These are phyloP conservation scores for Aspergillus aculeatus DNA, from an alignment of 2,329 filamentous ascomycete species.

Conservation along the genomic window DNA sequence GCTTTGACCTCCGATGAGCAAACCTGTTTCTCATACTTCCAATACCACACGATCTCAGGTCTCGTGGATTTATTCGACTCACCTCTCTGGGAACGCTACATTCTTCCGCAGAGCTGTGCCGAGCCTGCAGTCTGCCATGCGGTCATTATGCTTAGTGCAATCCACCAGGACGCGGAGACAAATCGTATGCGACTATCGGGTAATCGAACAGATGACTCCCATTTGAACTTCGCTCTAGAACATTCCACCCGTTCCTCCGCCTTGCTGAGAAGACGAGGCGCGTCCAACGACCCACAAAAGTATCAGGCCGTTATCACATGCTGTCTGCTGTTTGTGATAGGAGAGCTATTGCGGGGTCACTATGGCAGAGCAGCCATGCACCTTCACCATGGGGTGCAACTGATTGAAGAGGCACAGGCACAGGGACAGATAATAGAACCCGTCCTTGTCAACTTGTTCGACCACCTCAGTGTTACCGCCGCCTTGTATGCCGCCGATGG, in stretches of 20 bases:
- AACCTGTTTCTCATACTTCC: background rate
- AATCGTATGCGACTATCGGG: background rate
- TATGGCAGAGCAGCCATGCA: conserved; percentile 14
- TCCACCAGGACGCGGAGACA: background rate
- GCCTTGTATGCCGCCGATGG: background rate
- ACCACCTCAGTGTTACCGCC: background rate
- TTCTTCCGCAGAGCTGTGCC: background rate
- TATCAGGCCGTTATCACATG: background rate
- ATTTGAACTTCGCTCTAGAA: background rate
- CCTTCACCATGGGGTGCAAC: conserved; percentile 1
- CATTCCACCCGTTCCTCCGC: background rate
- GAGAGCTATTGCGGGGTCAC: background rate
- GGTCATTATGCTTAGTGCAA: background rate
- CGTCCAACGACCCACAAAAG: background rate
- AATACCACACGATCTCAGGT: background rate
- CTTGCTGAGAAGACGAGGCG: background rate
- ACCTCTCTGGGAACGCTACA: background rate
- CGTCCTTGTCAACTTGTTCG: background rate
- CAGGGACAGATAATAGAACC: background rate
- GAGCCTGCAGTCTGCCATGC: background rate
- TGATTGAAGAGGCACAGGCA: background rate
- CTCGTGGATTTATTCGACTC: background rate
- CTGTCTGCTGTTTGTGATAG: background rate
- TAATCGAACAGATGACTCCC: background rate
- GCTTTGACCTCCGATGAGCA: background rate